Percentiles rank a stretch among this genome's conserved stretches.
Evolutionary conservation across 1,139 yeast genomes (phyloP).

Genomic region (Geotrichum phurueaensis): DNA sequence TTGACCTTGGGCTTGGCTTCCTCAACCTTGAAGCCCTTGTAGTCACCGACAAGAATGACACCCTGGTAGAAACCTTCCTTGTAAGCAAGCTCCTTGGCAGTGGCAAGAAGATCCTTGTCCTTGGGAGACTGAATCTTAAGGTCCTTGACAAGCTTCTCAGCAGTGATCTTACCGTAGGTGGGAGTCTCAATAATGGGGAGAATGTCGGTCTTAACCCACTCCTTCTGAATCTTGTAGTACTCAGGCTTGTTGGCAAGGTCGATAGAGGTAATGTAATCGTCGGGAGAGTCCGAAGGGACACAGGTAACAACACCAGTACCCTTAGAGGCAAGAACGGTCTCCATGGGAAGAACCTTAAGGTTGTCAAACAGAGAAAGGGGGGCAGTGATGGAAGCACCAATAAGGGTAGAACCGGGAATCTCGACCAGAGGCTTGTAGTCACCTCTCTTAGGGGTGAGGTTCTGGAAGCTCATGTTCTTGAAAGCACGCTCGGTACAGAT

Average conservation of each 20-base stretch:
- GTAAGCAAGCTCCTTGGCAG: slow-evolving; percentile 91
- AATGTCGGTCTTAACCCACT: slow-evolving; percentile 73
- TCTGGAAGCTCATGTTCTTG: slow-evolving; percentile 95
- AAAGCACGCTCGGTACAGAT: slow-evolving; percentile 95
- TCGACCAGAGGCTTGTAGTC: slow-evolving; percentile 53
- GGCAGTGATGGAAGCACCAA: slow-evolving; percentile 84
- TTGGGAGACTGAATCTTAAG: slow-evolving; percentile 92
- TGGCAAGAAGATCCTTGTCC: slow-evolving; percentile 77
- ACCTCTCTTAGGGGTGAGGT: slow-evolving; percentile 85
- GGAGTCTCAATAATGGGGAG: slow-evolving; percentile 73
- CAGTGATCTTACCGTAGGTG: slow-evolving; percentile 84
- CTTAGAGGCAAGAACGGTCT: slow-evolving; percentile 85
- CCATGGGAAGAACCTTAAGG: slow-evolving; percentile 92
- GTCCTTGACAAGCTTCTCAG: slow-evolving; percentile 77
- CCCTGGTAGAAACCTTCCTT: slow-evolving; percentile 97
- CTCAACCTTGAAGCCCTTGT: slow-evolving; percentile 86
- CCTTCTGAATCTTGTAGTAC: slow-evolving; percentile 75
- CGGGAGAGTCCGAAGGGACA: slow-evolving; percentile 98
- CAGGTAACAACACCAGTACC: slow-evolving; percentile 99
- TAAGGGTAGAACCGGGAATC: slow-evolving; percentile 64
- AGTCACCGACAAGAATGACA: slow-evolving; percentile 69
- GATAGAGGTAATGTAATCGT: slow-evolving; percentile 79
- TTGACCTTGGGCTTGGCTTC: slow-evolving; percentile 83
- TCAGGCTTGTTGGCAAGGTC: slow-evolving; percentile 89
- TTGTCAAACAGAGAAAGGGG: slow-evolving; percentile 71